Percentiles rank a stretch among this genome's conserved stretches.
These are phyloP conservation scores for Umbelopsis isabellina DNA, from an alignment of 192 early-diverging fungal species.

Conservation along the genomic window DNA sequence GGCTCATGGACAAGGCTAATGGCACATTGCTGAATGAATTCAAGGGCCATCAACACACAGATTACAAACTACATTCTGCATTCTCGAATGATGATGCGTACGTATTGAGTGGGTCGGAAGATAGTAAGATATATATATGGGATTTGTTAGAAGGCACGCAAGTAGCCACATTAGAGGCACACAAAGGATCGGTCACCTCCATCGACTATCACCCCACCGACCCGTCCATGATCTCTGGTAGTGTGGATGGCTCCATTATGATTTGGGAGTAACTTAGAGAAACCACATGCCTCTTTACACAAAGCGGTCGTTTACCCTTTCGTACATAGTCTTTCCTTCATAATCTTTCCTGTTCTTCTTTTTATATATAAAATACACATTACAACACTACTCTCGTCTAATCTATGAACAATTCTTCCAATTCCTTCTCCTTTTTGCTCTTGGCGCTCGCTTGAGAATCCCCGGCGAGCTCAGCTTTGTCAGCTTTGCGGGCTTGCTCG, in stretches of 20 bases:
- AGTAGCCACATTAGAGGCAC: conserved; percentile 41
- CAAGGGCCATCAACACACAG: conserved; percentile 78
- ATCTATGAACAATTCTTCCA: conserved; percentile 11
- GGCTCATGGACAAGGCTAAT: conserved; percentile 81
- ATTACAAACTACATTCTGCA: conserved; percentile 77
- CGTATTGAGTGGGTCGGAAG: conserved; percentile 89
- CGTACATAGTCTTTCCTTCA: too few relatives aligned
- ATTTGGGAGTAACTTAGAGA: conserved; percentile 53
- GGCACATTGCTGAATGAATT: conserved; percentile 74
- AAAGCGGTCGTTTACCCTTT: background rate
- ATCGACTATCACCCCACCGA: conserved; percentile 71
- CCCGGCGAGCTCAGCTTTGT: background rate
- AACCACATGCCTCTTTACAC: background rate
- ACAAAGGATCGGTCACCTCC: conserved; percentile 64
- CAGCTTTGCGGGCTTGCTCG: background rate
- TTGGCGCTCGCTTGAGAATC: background rate
- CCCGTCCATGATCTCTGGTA: conserved; percentile 64
- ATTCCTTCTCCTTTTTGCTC: conserved; percentile 15
- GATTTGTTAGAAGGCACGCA: conserved; percentile 63
- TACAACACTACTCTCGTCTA: background rate
- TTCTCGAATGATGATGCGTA: conserved; percentile 70
- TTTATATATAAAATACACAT: too few relatives aligned
- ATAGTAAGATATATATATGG: conserved; percentile 87
- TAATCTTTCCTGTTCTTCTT: too few relatives aligned
- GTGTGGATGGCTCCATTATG: conserved; percentile 69